These are phyloP conservation scores for Isoetes engelmannii DNA, from an alignment of 83 land plant species.

Conservation along the genomic window DNA sequence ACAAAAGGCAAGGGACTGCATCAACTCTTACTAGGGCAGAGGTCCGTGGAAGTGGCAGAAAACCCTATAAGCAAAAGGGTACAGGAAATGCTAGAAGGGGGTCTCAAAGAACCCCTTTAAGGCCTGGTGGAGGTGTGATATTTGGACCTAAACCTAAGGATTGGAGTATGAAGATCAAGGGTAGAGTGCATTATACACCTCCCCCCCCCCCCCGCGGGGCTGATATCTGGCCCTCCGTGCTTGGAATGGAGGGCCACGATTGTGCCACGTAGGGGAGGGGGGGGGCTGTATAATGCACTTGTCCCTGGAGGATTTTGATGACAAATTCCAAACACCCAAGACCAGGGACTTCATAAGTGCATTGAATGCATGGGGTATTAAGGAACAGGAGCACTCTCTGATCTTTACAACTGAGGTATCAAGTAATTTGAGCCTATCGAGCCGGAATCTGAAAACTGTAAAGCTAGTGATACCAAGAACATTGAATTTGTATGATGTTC, in stretches of 20 bases:
- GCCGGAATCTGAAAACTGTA: constrained; percentile 74
- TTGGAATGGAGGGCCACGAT: too few species aligned
- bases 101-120: constrained; percentile 69
- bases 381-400: constrained; percentile 52
- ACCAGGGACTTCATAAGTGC: constrained; percentile 76
- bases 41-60: constrained; percentile 87
- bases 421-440: constrained; percentile 48
- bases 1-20: constrained; percentile 77
- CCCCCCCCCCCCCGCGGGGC: too few species aligned
- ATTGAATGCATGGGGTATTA: constrained; percentile 76
- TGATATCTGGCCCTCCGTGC: too few species aligned
- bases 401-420: constrained; percentile 52
- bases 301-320: constrained; percentile 73
- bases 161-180: constrained; percentile 90
- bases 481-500: constrained; percentile 72
- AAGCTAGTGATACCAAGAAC: constrained; percentile 83
- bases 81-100: constrained; percentile 82
- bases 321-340: constrained; percentile 50
- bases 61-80: constrained; percentile 86
- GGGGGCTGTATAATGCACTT: too few species aligned
- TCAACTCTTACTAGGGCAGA: constrained; percentile 80
- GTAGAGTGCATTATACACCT: too few species aligned
- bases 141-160: constrained; percentile 97
- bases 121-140: constrained; percentile 87
- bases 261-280: too few species aligned